Evolutionary conservation across 2,329 filamentous ascomycete genomes (phyloP).

Genomic region (Epichloe baconii): DNA sequence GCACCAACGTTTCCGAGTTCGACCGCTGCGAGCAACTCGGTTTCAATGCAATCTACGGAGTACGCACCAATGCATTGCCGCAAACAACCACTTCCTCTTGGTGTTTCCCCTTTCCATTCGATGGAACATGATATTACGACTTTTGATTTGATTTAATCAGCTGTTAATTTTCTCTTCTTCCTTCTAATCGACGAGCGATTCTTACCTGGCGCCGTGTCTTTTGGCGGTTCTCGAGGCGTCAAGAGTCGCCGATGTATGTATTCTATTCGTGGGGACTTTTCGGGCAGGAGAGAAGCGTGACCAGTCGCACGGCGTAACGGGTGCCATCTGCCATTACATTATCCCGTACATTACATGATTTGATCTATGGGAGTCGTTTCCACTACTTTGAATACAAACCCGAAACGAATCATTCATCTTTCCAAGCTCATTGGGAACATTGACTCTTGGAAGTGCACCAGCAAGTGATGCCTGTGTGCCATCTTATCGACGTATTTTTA

Average conservation of each 20-base stretch:
- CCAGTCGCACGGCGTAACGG: conserved; percentile 7
- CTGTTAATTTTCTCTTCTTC: not conserved
- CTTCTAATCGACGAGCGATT: not conserved
- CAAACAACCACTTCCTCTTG: not conserved
- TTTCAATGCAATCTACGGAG: not conserved
- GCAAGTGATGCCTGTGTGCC: no score
- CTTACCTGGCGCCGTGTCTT: conserved; percentile 1
- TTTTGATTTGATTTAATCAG: conserved; percentile 1
- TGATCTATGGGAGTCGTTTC: not conserved
- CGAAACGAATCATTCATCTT: not conserved
- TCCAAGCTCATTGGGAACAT: not conserved
- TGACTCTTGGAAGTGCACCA: no score
- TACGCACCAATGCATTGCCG: not conserved
- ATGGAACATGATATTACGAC: conserved; percentile 9
- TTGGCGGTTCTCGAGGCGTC: conserved; percentile 5
- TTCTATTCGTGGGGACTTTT: conserved; percentile 6
- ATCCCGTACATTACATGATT: not conserved
- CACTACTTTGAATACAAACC: not conserved
- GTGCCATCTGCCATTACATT: not conserved
- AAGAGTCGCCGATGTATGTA: conserved; percentile 10
- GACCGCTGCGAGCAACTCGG: not conserved
- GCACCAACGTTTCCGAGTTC: not conserved
- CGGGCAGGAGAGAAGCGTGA: not conserved
- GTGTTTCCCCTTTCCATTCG: not conserved
- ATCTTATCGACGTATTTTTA: no score